A percentile compares a stretch with the other conserved stretches of the same genome.
Evolutionary conservation across 345 rosid species (phyloP).

Genomic region (Citrus maxima): DNA sequence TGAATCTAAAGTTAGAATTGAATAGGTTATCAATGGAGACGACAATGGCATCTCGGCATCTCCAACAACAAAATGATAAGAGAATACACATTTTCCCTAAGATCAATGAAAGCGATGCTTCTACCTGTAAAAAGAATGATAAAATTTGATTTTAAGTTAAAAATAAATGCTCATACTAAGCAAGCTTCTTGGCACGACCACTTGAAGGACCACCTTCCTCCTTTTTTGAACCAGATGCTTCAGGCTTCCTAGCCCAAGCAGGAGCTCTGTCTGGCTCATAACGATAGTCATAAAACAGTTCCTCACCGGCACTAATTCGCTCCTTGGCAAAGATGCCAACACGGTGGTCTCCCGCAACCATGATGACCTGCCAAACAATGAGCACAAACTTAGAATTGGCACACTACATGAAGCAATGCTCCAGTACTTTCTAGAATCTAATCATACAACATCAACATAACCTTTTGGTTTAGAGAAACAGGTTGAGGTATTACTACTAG

Average conservation of each 20-base stretch:
- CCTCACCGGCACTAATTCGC: conserved; percentile 84
- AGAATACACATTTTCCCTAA: conserved; percentile 16
- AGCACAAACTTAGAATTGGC: not conserved
- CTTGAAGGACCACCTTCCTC: conserved; percentile 74
- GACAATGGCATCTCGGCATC: conserved; percentile 38
- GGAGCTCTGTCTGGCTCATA: conserved; percentile 97
- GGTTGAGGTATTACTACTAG: too few species aligned
- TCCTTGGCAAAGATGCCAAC: conserved; percentile 98
- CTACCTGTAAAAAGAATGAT: conserved; percentile 40
- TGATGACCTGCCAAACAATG: conserved; percentile 61
- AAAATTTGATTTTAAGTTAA: conserved; percentile 12
- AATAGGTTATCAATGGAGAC: conserved; percentile 31
- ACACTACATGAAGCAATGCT: not conserved
- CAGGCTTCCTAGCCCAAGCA: conserved; percentile 98
- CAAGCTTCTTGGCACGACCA: conserved; percentile 96
- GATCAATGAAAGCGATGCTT: conserved; percentile 33
- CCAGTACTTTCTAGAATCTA: not conserved
- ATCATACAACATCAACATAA: not conserved
- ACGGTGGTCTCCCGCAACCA: conserved; percentile 96
- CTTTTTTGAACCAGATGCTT: conserved; percentile 77
- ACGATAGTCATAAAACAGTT: conserved; percentile 90
- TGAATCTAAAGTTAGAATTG: conserved; percentile 15
- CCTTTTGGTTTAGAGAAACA: not conserved
- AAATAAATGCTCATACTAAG: conserved; percentile 38
- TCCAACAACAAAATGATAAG: conserved; percentile 28